Percentiles rank a stretch among this genome's conserved stretches.
phyloP scores from a whole-genome alignment of 2,329 filamentous ascomycete species.

The Fusarium domesticum region DNA sequence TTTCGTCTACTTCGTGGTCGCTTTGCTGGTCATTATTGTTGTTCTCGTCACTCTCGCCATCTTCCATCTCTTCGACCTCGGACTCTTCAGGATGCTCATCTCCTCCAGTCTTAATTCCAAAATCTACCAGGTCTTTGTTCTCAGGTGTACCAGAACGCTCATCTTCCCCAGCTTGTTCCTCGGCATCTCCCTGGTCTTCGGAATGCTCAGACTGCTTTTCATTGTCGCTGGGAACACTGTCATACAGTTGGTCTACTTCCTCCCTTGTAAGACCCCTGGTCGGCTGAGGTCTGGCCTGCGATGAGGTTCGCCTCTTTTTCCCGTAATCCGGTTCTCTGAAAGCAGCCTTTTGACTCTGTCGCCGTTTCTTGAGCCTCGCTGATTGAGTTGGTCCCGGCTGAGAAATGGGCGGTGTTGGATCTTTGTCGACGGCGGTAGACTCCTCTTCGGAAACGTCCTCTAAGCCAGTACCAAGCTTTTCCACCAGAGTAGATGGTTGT shows the following conservation, averaged over 20 bases:
- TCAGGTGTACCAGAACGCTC: too few relatives aligned
- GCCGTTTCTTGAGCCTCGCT: slow-evolving; percentile 1
- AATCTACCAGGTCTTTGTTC: too few relatives aligned
- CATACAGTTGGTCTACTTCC: too few relatives aligned
- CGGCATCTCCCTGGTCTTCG: too few relatives aligned
- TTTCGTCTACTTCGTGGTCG: neutral
- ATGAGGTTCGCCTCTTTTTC: slow-evolving; percentile 4
- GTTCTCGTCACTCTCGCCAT: slow-evolving; percentile 2
- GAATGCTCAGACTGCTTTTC: too few relatives aligned
- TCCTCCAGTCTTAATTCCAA: too few relatives aligned
- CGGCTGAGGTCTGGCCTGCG: neutral
- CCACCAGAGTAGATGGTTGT: too few relatives aligned
- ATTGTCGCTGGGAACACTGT: too few relatives aligned
- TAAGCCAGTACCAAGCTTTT: too few relatives aligned
- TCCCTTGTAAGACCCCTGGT: too few relatives aligned
- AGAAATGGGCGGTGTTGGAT: neutral
- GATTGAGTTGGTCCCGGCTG: neutral
- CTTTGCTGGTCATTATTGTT: neutral
- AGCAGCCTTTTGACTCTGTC: slow-evolving; percentile 12
- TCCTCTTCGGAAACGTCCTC: neutral
- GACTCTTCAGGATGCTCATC: neutral
- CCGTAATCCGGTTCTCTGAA: slow-evolving; percentile 5
- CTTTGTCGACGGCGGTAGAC: neutral
- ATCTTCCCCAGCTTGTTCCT: too few relatives aligned
- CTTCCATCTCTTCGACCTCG: neutral